Base-by-base conservation (phyloP, 129 eudicot species). In the Erigeron canadensis region DNA sequence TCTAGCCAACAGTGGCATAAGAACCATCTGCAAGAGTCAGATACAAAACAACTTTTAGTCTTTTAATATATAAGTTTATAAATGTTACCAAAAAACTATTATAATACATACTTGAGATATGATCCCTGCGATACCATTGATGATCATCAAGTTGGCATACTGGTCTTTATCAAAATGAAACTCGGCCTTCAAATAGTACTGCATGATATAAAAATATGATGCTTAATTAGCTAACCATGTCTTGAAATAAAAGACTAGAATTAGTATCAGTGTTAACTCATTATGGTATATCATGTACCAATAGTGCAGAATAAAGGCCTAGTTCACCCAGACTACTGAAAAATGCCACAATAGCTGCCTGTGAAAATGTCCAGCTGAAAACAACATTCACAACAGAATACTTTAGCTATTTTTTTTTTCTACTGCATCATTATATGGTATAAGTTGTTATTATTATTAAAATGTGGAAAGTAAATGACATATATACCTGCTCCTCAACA, bases 141-240 rank as follows among this genome's bases (percentile, higher is more conserved):
- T 88, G 76, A 91, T 82, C 97, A 91, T 60, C 72, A 91, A 79
- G 77, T 91, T 87, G 39, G 97, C 97, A 76, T 88, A 91, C 67
- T 88, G 90, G 69, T 86, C 77, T 82, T 91, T 91, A 85, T 88
- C 78, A 67, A 82, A 91, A 60, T 88, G 97, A 70, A 88, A 91
- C 63, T 86, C 80, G 6, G 97, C 93, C 81, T 84, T 88, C 71
- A 91, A 79, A 79, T 84, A 91, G 66, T 82, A 91, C 97, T 91
- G 85, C 67, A 53, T 2, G 7, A 45, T 53, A 43, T 71, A 78
- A 58, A 15, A 19, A 44, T 3, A 58, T 10, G n/a, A 44, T 3
- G 47, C 59, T 43, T 7, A 40, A n/a, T 71, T 63, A 78, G 45
- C 34, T 59, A 47, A 17, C 61, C 19, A 9, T 4, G 19, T 17